These are phyloP conservation scores for Trametes sanguinea DNA, from an alignment of 768 basidiomycete genomes.

Conservation along the genomic window DNA sequence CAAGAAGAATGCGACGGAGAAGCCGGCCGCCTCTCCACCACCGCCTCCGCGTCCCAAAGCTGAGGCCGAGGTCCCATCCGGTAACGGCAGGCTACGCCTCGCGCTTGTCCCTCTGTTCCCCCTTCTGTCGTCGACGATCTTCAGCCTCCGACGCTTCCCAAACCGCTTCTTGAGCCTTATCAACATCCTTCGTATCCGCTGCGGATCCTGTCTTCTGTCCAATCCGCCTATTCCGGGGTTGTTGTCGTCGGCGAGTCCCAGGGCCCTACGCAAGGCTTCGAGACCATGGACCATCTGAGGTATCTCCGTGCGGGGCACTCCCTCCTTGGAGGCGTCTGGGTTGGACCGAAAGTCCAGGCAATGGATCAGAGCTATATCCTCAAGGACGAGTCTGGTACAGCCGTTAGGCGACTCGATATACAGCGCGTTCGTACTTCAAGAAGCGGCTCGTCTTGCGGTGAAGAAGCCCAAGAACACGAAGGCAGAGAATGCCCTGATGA, in stretches of 20 bases:
- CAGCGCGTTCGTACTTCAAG: slow-evolving; percentile 82
- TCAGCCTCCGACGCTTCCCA: slow-evolving; percentile 58
- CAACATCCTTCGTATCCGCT: slow-evolving; percentile 55
- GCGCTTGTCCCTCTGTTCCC: slow-evolving; percentile 32
- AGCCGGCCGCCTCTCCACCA: slow-evolving; percentile 6
- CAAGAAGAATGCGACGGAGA: slow-evolving; percentile 3
- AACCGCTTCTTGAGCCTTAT: slow-evolving; percentile 53
- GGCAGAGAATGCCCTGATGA: slow-evolving; percentile 59
- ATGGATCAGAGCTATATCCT: slow-evolving; percentile 37
- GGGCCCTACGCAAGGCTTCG: slow-evolving; percentile 30
- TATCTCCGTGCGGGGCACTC: slow-evolving; percentile 57
- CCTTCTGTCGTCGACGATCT: slow-evolving; percentile 41
- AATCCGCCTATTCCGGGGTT: slow-evolving; percentile 71
- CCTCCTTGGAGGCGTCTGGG: slow-evolving; percentile 77
- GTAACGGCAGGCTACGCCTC: slow-evolving; percentile 5
- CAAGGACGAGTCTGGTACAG: slow-evolving; percentile 53
- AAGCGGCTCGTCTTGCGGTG: slow-evolving; percentile 70
- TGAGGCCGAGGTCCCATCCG: not conserved
- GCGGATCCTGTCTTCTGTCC: slow-evolving; percentile 65
- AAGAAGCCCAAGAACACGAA: slow-evolving; percentile 46
- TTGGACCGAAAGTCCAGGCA: slow-evolving; percentile 37
- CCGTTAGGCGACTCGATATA: slow-evolving; percentile 81
- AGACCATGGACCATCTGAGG: slow-evolving; percentile 37
- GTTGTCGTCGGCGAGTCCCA: slow-evolving; percentile 79
- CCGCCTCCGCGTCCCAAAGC: not conserved